Evolutionary conservation across 306 rosid genomes (phyloP), one percentile per base, ranked within the genome.

Genomic region (Cicer arietinum): DNA sequence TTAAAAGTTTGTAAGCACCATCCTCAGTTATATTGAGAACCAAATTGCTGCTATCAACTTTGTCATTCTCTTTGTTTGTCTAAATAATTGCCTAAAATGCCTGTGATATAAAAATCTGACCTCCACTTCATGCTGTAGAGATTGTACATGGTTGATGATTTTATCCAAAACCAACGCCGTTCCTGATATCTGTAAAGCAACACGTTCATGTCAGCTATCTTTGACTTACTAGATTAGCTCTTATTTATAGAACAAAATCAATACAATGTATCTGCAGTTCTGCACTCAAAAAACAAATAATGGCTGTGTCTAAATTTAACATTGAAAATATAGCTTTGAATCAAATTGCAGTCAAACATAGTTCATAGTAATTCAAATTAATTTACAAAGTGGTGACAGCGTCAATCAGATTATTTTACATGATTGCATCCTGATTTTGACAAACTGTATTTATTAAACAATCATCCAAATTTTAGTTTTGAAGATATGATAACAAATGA

Each of bases 131-230:
- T 71, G 87, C 82, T 94, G 98, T 39, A 94, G 84, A 66, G 91
- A 94, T 62, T 94, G 98, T 43, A 94, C 98, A 41, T 94, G 98
- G 84, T 86, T 91, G 90, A 94, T 94, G 81, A 90, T 94, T 85
- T 94, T 95, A 81, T 94, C 98, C 82, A 94, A 88, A 80, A 94
- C 98, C 80, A 87, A 73, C 39, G 98, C 97, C 6, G 96, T 94
- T 43, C 98, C 95, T 60, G 97, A 90, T 78, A 94, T 89, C 98
- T 94, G 94, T 71, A 79, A 22, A 72, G 66, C 44, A 77, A 85
- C 79, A 13, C 16, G 4, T 68, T 47, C 68, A 51, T 37, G 84
- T 70, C 17, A 83, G 57, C 46, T 69, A 74, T 77, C 39, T 56
- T 70, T 35, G 57, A 25, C 67, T 72, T 67, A 6, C 67, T n/a